Evolutionary conservation across 805 yeast species (phyloP).

Genomic region (Yarrowia sp.): DNA sequence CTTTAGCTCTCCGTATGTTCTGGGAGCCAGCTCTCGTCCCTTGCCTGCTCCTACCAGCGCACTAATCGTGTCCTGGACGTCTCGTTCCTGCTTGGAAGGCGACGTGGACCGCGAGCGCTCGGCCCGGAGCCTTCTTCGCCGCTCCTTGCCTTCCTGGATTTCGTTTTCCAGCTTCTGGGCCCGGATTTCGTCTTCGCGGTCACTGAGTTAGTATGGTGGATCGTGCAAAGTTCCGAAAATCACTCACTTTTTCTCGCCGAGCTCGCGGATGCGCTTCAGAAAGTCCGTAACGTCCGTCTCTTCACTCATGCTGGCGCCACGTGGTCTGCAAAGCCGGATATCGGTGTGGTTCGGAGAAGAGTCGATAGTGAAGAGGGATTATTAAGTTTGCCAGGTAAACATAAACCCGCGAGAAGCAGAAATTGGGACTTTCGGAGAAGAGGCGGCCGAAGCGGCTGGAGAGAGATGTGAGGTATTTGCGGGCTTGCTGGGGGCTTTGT

Average conservation of each 20-base stretch:
- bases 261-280: constrained; percentile 35
- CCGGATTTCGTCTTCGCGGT: constrained; percentile 37
- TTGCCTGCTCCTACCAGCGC: background rate
- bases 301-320: constrained; percentile 24
- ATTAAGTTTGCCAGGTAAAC: constrained; percentile 23
- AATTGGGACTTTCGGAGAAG: constrained; percentile 10
- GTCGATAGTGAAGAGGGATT: constrained; percentile 7
- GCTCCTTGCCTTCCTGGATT: constrained; percentile 35
- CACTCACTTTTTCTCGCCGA: constrained; percentile 38
- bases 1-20: background rate
- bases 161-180: constrained; percentile 36
- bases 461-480: background rate
- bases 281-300: constrained; percentile 36
- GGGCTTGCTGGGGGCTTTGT: background rate
- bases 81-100: constrained; percentile 28
- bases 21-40: constrained; percentile 11
- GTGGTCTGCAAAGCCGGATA: background rate
- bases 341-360: background rate
- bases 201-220: constrained; percentile 27
- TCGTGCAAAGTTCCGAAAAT: too few species aligned
- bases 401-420: background rate
- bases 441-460: background rate
- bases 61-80: constrained; percentile 1
- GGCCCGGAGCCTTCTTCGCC: constrained; percentile 35
- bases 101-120: constrained; percentile 31